Evolutionary conservation across 2,329 filamentous ascomycete genomes (phyloP), one percentile per base, ranked within the genome.

Genomic region (Fusarium siculi): DNA sequence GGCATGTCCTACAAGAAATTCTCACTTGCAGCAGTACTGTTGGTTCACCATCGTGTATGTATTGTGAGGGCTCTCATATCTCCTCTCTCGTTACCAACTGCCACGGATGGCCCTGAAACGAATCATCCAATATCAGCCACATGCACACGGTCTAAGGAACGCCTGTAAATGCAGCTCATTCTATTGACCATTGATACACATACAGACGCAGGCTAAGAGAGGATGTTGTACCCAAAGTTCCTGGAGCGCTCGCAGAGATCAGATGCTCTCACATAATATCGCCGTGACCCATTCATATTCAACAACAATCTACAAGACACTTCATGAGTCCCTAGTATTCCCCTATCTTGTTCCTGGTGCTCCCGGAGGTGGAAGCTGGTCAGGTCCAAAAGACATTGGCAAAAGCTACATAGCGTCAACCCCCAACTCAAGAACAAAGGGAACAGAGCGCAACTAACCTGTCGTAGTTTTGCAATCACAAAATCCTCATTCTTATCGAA

Each of bases 401-500:
- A 93, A 84, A 66, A 93, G 82, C 91, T 93, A 64, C 9, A 57
- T 19, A n/a, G 12, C 11, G 21, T 63, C 30, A 64, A 61, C 28
- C 39, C 23, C 36, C 9, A 39, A 19, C 3, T 21, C 12, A 44
- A 11, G 21, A 19, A 16, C 7, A 14, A 23, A 44, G 18, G 16
- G 40, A 23, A 40, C 10, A 62, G 30, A 52, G n/a, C 30, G 11
- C 25, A 19, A 70, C 85, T 77, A 79, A 91, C 90, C 84, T 94
- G 87, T 73, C 91, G 90, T 63, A 97, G 84, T 30, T 87, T 92
- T 83, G 90, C 86, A 30, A 93, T 89, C n/a, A 90, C 85, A 76
- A 88, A 95, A 68, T 92, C 89, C 5, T 91, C 92, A 71, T 95
- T 88, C 81, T 91, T 92, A 81, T 97, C 95, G 82, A 97, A 97